phyloP scores from a whole-genome alignment of 2,329 filamentous ascomycete species.

The Penicillium glabrum region DNA sequence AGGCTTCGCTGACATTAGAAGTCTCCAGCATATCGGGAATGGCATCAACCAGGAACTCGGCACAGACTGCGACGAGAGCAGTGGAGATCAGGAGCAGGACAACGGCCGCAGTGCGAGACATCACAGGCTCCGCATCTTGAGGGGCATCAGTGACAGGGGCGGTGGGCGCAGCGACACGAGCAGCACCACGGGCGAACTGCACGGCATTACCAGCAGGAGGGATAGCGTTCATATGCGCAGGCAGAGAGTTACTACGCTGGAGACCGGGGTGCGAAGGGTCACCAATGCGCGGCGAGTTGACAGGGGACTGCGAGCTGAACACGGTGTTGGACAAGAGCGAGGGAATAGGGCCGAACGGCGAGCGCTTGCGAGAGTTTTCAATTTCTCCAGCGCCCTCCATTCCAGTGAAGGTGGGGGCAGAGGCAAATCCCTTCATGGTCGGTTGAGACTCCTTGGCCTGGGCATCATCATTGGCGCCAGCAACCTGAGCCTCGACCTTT shows the following conservation, averaged over 20 bases:
- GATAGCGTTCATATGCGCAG: slow-evolving; percentile 24
- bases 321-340: slow-evolving; percentile 37
- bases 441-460: slow-evolving; percentile 4
- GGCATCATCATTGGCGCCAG: not conserved
- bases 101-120: slow-evolving; percentile 59
- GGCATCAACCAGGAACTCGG: slow-evolving; percentile 72
- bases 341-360: slow-evolving; percentile 33
- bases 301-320: slow-evolving; percentile 25
- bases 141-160: slow-evolving; percentile 14
- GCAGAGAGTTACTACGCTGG: slow-evolving; percentile 34
- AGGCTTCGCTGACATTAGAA: slow-evolving; percentile 66
- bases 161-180: slow-evolving; percentile 22
- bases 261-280: slow-evolving; percentile 20
- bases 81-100: slow-evolving; percentile 57
- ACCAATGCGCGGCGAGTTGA: slow-evolving; percentile 10
- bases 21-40: slow-evolving; percentile 66
- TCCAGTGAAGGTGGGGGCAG: slow-evolving; percentile 13
- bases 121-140: slow-evolving; percentile 29
- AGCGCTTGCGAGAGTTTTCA: slow-evolving; percentile 23
- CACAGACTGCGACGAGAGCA: slow-evolving; percentile 60
- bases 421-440: slow-evolving; percentile 16
- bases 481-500: slow-evolving; percentile 6
- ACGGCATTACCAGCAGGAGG: slow-evolving; percentile 34
- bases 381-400: slow-evolving; percentile 10
- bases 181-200: slow-evolving; percentile 34